These are phyloP conservation scores for Saccharomycopsis hybrid DNA, from an alignment of 1,139 yeast genomes.

Conservation along the genomic window DNA sequence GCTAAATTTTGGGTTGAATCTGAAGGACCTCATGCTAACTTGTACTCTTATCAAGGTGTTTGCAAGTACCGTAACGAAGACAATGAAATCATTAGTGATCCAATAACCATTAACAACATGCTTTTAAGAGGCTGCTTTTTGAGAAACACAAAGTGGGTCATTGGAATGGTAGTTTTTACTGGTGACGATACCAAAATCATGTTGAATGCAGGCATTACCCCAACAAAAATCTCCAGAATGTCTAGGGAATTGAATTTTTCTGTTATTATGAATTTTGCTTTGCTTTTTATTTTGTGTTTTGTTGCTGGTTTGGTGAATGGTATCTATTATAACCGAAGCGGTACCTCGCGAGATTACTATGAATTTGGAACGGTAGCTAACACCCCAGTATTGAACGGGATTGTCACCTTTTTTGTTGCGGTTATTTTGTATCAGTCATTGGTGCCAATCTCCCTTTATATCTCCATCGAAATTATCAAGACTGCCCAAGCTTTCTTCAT, in stretches of 20 bases:
- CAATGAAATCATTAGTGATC: conserved; percentile 47
- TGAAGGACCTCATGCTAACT: conserved; percentile 81
- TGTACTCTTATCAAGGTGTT: conserved; percentile 87
- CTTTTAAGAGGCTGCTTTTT: conserved; percentile 86
- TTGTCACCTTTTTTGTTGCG: conserved; percentile 81
- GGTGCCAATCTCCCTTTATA: conserved; percentile 92
- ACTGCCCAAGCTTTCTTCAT: conserved; percentile 93
- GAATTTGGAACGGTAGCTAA: conserved; percentile 65
- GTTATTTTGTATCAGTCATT: conserved; percentile 83
- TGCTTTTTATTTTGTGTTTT: conserved; percentile 74
- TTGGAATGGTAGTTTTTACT: conserved; percentile 84
- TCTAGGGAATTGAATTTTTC: conserved; percentile 78
- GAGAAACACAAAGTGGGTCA: conserved; percentile 89
- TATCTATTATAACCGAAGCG: conserved; percentile 46
- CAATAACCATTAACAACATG: conserved; percentile 73
- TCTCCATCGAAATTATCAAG: conserved; percentile 90
- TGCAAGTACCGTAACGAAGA: conserved; percentile 48
- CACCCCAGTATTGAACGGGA: conserved; percentile 66
- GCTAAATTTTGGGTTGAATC: conserved; percentile 81
- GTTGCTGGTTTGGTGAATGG: conserved; percentile 83
- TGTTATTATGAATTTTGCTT: conserved; percentile 68
- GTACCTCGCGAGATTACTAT: conserved; percentile 58
- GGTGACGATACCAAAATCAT: conserved; percentile 89
- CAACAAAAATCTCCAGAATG: conserved; percentile 79
- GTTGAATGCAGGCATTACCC: conserved; percentile 90